Evolutionary conservation across 495 filamentous ascomycete species (phyloP).

Genomic region (Margaritispora aquatica): DNA sequence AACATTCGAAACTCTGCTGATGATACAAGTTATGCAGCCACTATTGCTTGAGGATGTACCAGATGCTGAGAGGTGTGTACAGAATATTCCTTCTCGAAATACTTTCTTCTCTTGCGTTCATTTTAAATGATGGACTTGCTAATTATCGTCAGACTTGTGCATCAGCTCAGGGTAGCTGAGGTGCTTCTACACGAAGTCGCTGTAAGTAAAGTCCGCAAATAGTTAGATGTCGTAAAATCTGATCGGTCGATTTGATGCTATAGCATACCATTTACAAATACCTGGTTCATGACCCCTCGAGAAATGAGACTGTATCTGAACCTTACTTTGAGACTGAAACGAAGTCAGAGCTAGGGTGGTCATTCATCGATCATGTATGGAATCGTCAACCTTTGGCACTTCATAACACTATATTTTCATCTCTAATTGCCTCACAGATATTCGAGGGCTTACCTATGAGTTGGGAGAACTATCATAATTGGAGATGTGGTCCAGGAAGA

Average conservation of each 20-base stretch:
- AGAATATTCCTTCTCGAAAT: too few species aligned
- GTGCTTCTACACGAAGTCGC: neutral
- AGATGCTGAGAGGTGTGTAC: neutral
- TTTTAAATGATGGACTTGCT: too few species aligned
- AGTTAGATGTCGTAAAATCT: too few species aligned
- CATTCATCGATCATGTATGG: neutral
- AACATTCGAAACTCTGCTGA: neutral
- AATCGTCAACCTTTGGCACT: neutral
- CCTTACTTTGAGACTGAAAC: neutral
- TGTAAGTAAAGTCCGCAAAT: too few species aligned
- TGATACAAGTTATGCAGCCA: neutral
- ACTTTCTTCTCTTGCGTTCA: too few species aligned
- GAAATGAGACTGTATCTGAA: neutral
- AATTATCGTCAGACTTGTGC: too few species aligned
- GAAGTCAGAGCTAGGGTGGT: neutral
- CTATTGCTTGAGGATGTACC: neutral
- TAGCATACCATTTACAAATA: neutral
- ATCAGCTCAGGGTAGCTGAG: neutral
- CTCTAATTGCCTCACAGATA: neutral
- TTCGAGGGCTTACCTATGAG: too few species aligned
- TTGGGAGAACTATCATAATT: too few species aligned
- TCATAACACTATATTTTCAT: neutral
- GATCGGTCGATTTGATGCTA: neutral
- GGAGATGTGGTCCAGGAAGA: too few species aligned
- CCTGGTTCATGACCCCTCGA: neutral